Conservation (phyloP, 2,329 filamentous ascomycete genomes). For the Cladosporium austrohemisphaericum region DNA sequence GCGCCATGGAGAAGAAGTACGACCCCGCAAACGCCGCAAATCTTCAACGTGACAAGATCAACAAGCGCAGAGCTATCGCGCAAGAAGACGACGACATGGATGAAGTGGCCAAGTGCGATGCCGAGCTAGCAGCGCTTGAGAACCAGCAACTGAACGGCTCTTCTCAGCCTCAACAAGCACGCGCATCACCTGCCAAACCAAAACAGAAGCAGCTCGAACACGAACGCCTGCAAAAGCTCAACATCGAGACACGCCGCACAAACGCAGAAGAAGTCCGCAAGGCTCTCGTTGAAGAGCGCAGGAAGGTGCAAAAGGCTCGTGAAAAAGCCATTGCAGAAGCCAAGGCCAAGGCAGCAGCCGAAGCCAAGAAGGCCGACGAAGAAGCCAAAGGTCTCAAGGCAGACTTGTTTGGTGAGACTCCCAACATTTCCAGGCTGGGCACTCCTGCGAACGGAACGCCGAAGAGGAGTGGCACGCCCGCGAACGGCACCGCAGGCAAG, state of each 20-base stretch:
- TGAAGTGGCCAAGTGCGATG: slow-evolving; percentile 46
- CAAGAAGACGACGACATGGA: slow-evolving; percentile 60
- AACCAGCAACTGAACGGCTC: slow-evolving; percentile 52
- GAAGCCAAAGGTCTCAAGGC: slow-evolving; percentile 26
- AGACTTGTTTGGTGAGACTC: slow-evolving; percentile 21
- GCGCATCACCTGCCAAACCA: slow-evolving; percentile 30
- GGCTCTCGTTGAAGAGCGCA: slow-evolving; percentile 74
- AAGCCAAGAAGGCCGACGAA: slow-evolving; percentile 39
- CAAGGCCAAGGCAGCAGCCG: slow-evolving; percentile 47
- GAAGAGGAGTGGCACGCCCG: slow-evolving; percentile 46
- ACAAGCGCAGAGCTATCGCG: slow-evolving; percentile 64
- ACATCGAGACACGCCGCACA: slow-evolving; percentile 75
- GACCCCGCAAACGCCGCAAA: slow-evolving; percentile 55
- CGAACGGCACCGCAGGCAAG: slow-evolving; percentile 44
- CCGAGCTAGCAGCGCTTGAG: slow-evolving; percentile 53
- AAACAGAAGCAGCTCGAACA: slow-evolving; percentile 61
- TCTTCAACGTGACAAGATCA: slow-evolving; percentile 64
- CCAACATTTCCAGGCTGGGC: slow-evolving; percentile 35
- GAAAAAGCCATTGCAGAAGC: slow-evolving; percentile 53
- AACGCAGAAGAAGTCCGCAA: slow-evolving; percentile 90
- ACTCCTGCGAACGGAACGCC: slow-evolving; percentile 45
- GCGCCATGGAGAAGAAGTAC: slow-evolving; percentile 57
- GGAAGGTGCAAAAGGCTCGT: slow-evolving; percentile 39
- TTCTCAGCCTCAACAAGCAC: slow-evolving; percentile 47
- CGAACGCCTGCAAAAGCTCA: slow-evolving; percentile 77